phyloP scores from a whole-genome alignment of 306 rosid species.

The Fragaria iinumae region DNA sequence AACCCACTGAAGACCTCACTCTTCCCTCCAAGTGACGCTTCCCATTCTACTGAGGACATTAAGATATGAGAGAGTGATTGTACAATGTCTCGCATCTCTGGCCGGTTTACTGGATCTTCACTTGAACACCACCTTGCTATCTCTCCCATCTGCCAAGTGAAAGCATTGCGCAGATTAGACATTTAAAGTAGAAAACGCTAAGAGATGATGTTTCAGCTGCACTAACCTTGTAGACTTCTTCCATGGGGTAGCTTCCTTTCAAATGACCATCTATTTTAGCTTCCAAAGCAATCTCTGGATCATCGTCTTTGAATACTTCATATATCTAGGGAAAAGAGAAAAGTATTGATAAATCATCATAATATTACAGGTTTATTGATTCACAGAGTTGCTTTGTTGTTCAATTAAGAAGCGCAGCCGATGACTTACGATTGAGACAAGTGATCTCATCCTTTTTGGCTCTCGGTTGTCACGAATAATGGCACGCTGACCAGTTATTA shows the following conservation, averaged over 20 bases:
- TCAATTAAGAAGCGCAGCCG: neutral
- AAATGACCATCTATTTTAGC: conserved; percentile 46
- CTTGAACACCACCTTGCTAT: conserved; percentile 42
- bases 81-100: conserved; percentile 50
- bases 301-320: conserved; percentile 34
- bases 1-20: conserved; percentile 50
- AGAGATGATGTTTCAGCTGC: neutral
- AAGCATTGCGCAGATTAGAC: neutral
- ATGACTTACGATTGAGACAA: conserved; percentile 44
- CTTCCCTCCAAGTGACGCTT: conserved; percentile 57
- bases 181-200: neutral
- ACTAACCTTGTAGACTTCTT: conserved; percentile 47
- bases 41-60: conserved; percentile 53
- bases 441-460: conserved; percentile 40
- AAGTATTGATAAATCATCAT: neutral
- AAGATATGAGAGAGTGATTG: conserved; percentile 37
- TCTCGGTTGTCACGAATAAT: conserved; percentile 42
- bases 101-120: conserved; percentile 51
- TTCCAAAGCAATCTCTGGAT: conserved; percentile 42
- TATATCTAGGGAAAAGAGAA: neutral
- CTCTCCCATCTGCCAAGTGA: conserved; percentile 41
- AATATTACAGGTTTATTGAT: neutral
- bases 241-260: conserved; percentile 41
- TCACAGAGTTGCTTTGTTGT: neutral
- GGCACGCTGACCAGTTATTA: conserved; percentile 57